Percentiles rank a stretch among this genome's conserved stretches.
phyloP scores from a whole-genome alignment of 2,329 filamentous ascomycete species.

The Aureobasidium sp. region DNA sequence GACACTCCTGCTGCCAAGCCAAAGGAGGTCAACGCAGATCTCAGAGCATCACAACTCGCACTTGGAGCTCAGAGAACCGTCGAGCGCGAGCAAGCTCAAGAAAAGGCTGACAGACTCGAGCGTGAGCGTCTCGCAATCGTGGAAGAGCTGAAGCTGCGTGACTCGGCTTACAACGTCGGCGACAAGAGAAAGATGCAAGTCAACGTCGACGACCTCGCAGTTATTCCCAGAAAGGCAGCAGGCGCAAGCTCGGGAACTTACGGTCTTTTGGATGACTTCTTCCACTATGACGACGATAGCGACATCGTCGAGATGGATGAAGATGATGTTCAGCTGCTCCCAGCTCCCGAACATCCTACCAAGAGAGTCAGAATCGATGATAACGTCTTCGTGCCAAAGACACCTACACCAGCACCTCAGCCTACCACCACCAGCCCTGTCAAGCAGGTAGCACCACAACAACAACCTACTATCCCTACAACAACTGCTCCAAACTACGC shows the following conservation, averaged over 20 bases:
- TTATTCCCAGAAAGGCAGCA: constrained; percentile 12
- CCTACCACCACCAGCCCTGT: neutral
- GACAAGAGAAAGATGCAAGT: constrained; percentile 14
- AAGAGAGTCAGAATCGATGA: constrained; percentile 14
- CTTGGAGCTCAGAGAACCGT: neutral
- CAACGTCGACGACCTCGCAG: constrained; percentile 14
- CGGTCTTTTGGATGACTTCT: constrained; percentile 14
- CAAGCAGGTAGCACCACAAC: neutral
- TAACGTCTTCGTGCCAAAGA: constrained; percentile 15
- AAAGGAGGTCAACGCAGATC: constrained; percentile 8
- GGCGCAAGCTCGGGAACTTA: constrained; percentile 14
- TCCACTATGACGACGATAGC: constrained; percentile 12
- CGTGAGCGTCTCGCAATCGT: neutral
- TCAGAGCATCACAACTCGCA: neutral
- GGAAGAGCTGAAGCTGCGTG: neutral
- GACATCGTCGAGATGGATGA: constrained; percentile 7
- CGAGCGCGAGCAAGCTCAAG: constrained; percentile 9
- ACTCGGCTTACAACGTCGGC: neutral
- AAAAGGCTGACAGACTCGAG: constrained; percentile 5
- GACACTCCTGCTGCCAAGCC: constrained; percentile 4
- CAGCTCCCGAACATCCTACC: constrained; percentile 1
- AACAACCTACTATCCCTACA: neutral
- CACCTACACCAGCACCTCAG: neutral
- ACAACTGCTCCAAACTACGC: neutral
- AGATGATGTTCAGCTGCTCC: constrained; percentile 11